phyloP scores from a whole-genome alignment of 495 filamentous ascomycete species.

The Haplographium delicatum region DNA sequence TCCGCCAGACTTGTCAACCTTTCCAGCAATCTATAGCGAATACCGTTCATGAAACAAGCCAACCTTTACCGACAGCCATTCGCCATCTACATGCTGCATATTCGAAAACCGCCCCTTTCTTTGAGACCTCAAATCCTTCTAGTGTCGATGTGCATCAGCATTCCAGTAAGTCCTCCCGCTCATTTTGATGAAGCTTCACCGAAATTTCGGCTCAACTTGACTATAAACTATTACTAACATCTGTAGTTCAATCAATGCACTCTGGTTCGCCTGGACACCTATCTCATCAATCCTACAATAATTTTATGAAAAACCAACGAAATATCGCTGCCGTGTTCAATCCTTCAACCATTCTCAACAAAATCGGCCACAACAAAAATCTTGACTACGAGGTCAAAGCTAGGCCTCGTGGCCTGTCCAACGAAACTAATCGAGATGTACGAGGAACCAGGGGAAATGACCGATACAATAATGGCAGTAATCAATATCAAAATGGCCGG shows the following conservation, averaged over 20 bases:
- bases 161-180: no score
- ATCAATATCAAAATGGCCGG: constrained; percentile 7
- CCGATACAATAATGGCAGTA: not conserved
- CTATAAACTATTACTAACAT: no score
- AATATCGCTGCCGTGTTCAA: not conserved
- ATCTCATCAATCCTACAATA: not conserved
- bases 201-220: not conserved
- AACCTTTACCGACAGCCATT: no score
- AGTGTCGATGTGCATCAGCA: no score
- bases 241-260: not conserved
- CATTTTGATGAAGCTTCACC: no score
- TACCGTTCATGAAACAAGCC: no score
- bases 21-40: no score
- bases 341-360: not conserved
- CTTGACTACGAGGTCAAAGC: not conserved
- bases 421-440: constrained; percentile 4
- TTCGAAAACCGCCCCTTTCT: no score
- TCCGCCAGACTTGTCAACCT: no score
- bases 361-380: not conserved
- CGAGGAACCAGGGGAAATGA: not conserved
- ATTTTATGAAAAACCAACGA: not conserved
- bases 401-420: constrained; percentile 15
- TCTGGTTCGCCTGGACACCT: not conserved
- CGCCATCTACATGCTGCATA: no score
- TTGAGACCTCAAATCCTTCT: no score